Base-by-base conservation (phyloP, 129 eudicot species). In the Artemisia argyi region DNA sequence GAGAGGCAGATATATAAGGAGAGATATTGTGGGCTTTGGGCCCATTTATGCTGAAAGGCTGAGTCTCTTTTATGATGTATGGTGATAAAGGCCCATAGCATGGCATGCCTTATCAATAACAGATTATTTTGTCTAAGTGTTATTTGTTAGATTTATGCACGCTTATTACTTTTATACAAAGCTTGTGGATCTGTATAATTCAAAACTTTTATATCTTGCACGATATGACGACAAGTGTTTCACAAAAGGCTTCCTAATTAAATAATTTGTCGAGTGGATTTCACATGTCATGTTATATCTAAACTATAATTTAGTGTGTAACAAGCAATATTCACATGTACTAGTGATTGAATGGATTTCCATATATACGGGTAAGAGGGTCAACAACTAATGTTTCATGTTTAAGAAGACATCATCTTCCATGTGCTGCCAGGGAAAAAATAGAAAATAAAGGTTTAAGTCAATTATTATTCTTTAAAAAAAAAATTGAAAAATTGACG, bases 381-480 rank as follows among this genome's bases (percentile, higher is more conserved):
- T 52, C 39, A 47, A 70, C 16, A 11, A 52, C 18, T 70, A 59
- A 63, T 46, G 60, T 55, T 32, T 76, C 13, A 59, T 67, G 80
- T 56, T 15, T 55, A 19, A 67, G 72, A 71, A 78, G 60, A 65
- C 61, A 71, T 71, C 67, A 71, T 71, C 67, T 63, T 54, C 80
- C 83, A 73, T 66, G 73, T 79, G 70, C 30, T 79, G 73, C 65
- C 59, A 57, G 63, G 20, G 55, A 72, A 52, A 73, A 71, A 55
- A 80, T 68, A 53, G 66, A 53, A 51, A 80, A 17, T 6, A 71
- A 71, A 78, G 68, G 61, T 63, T 72, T 4, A 75, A 70, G 84
- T 80, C 80, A 80, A 80, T 75, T 69, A 65, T 80, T 75, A 80
- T 66, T 62, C 71, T 65, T 44, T n/a, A n/a, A n/a, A n/a, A n/a